These are phyloP conservation scores for Zygotorulaspora mrakii DNA, from an alignment of 1,139 yeast species.

Conservation along the genomic window DNA sequence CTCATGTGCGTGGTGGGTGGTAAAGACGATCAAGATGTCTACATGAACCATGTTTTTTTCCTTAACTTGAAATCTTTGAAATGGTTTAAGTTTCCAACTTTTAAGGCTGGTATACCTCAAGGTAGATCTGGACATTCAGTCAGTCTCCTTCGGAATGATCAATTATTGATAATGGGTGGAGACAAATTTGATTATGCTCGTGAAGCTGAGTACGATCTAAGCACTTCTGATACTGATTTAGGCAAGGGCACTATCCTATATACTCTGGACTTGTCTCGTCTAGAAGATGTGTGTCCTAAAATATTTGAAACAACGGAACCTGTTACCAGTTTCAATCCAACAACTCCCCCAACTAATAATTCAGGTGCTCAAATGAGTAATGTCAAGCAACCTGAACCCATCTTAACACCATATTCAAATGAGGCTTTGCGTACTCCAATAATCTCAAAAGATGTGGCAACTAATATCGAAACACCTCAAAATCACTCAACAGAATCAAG, in stretches of 20 bases:
- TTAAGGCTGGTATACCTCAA: slow-evolving; percentile 57
- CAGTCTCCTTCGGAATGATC: slow-evolving; percentile 62
- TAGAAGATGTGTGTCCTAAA: slow-evolving; percentile 38
- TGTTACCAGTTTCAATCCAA: slow-evolving; percentile 10
- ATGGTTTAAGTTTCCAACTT: slow-evolving; percentile 65
- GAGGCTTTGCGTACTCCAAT: slow-evolving; percentile 13
- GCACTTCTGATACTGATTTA: slow-evolving; percentile 47
- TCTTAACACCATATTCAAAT: slow-evolving; percentile 15
- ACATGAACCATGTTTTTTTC: slow-evolving; percentile 66
- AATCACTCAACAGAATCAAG: slow-evolving; percentile 1
- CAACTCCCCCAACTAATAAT: slow-evolving; percentile 14
- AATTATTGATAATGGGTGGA: slow-evolving; percentile 87
- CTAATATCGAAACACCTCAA: slow-evolving; percentile 8
- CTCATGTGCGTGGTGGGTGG: slow-evolving; percentile 89
- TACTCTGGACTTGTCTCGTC: slow-evolving; percentile 50
- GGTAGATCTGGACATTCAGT: slow-evolving; percentile 94
- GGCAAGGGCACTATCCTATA: slow-evolving; percentile 59
- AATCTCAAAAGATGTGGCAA: slow-evolving; percentile 5
- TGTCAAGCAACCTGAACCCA: slow-evolving; percentile 13
- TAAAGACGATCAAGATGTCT: slow-evolving; percentile 69
- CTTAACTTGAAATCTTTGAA: slow-evolving; percentile 67
- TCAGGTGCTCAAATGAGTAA: slow-evolving; percentile 5
- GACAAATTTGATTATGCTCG: slow-evolving; percentile 60
- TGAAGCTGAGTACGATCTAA: slow-evolving; percentile 45
- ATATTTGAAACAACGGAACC: slow-evolving; percentile 24